phyloP scores from a whole-genome alignment of 805 yeast genomes.

The Cyberlindnera mycetangii region DNA sequence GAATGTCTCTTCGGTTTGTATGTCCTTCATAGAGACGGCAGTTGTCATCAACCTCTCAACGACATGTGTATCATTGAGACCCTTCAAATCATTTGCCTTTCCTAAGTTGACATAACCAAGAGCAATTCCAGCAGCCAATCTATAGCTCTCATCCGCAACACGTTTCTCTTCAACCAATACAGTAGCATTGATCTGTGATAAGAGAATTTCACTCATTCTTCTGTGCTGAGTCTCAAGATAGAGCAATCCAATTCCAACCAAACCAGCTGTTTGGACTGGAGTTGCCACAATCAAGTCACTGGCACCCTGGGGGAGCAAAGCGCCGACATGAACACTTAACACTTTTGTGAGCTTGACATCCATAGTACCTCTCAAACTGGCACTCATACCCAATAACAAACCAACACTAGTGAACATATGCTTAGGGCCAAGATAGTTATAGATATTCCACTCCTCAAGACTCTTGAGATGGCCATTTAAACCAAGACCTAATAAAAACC shows the following conservation, averaged over 20 bases:
- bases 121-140: conserved; percentile 85
- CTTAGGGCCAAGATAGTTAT: conserved; percentile 88
- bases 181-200: conserved; percentile 62
- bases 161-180: conserved; percentile 51
- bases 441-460: conserved; percentile 95
- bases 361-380: conserved; percentile 79
- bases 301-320: conserved; percentile 87
- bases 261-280: conserved; percentile 86
- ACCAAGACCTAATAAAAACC: conserved; percentile 90
- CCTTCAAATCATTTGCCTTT: conserved; percentile 58
- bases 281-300: conserved; percentile 81
- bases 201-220: conserved; percentile 76
- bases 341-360: conserved; percentile 87
- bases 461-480: conserved; percentile 80
- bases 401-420: conserved; percentile 84
- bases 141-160: conserved; percentile 71
- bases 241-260: conserved; percentile 84
- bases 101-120: conserved; percentile 84
- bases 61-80: conserved; percentile 59
- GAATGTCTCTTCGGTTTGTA: conserved; percentile 52
- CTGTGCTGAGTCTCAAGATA: conserved; percentile 78
- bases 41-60: conserved; percentile 56
- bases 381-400: conserved; percentile 86
- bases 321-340: conserved; percentile 88
- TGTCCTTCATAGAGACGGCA: conserved; percentile 60